Evolutionary conservation across 768 basidiomycete genomes (phyloP), one percentile per base, ranked within the genome.

Genomic region (Gloeopeniophorella convolvens): DNA sequence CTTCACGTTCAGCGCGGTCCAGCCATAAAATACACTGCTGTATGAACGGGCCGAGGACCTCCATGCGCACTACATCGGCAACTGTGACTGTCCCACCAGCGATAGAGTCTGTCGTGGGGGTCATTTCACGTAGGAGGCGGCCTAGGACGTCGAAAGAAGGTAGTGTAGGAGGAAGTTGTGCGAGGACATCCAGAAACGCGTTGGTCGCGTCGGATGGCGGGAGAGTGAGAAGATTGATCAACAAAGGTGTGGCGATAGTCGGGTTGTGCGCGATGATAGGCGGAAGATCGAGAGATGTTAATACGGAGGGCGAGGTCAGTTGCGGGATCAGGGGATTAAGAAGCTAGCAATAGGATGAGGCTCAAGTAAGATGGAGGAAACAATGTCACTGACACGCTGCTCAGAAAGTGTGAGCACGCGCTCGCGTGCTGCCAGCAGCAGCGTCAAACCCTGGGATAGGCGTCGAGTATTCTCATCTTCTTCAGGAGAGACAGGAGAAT

Each of bases 401-500:
- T 89, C 87, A 32, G 83, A 73, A 43, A 89, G 76, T 30, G 78
- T 82, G 35, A 89, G 76, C 21, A 82, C 84, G 43, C 87, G 80
- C 54, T 81, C 77, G 45, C 84, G 78, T 34, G 83, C 85, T 31
- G 77, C 73, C 13, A 89, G 71, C 24, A 89, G 70, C 16, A 89
- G 75, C 44, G 75, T 76, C 76, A 87, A 78, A 20, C 76, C 82
- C 44, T 79, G 79, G 9, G 78, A 74, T 20, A 84, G 68, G 23
- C 68, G 70, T 55, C 81, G 82, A 45, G 76, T 82, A 51, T 71
- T 70, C 55, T 70, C 70, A 58, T 85, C 83, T 49, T 75, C 72
- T 48, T 80, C 80, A 24, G 69, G 59, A 8, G 70, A 69, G 57
- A 75, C 66, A 1, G 49, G 45, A 18, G 8, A 43, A 33, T 62